Percentiles rank a stretch among this genome's conserved stretches.
These are phyloP conservation scores for Astragalus glycyphyllos DNA, from an alignment of 306 rosid species.

Conservation along the genomic window DNA sequence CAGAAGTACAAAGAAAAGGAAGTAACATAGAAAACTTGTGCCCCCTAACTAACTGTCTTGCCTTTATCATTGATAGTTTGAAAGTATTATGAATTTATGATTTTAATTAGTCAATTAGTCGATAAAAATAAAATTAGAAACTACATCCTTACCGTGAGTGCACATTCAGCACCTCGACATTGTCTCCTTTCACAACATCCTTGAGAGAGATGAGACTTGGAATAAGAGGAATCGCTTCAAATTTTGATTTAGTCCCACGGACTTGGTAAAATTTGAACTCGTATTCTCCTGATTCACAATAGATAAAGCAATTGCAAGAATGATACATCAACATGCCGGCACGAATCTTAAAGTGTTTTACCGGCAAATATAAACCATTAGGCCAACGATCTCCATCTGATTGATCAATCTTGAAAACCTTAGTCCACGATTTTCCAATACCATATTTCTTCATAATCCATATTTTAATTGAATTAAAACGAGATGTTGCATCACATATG, in stretches of 20 bases:
- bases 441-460: slow-evolving; percentile 3
- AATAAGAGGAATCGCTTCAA: neutral
- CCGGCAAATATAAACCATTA: neutral
- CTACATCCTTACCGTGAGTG: slow-evolving; percentile 11
- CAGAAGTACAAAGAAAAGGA: neutral
- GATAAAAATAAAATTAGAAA: neutral
- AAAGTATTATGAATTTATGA: neutral
- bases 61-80: neutral
- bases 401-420: no score
- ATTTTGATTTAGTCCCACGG: neutral
- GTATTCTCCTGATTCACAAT: neutral
- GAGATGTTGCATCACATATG: neutral
- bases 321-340: neutral
- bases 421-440: slow-evolving; percentile 5
- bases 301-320: neutral
- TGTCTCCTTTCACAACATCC: slow-evolving; percentile 9
- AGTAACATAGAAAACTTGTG: neutral
- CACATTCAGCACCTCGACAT: neutral
- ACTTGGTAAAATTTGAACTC: slow-evolving; percentile 6
- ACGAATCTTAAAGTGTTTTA: neutral
- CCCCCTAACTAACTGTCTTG: neutral
- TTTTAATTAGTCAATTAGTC: neutral
- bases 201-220: slow-evolving; percentile 23
- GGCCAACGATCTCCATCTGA: no score
- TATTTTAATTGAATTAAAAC: neutral